Conservation (phyloP, 2,329 filamentous ascomycete species). For the Exophiala spinifera region DNA sequence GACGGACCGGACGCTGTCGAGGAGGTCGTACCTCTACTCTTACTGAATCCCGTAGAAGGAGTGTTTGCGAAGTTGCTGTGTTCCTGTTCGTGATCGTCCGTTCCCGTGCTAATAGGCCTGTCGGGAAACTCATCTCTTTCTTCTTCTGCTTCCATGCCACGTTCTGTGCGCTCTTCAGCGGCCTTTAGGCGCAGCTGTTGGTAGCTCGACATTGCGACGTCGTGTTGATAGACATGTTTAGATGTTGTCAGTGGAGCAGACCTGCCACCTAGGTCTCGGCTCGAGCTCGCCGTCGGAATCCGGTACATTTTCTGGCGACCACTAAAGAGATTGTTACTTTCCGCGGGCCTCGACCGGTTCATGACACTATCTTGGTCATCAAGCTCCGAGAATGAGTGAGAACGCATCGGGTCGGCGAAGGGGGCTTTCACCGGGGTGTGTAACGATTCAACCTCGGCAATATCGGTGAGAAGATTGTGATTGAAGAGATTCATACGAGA, state of each 20-base stretch:
- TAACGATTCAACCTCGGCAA: constrained; percentile 85
- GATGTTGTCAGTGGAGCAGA: constrained; percentile 42
- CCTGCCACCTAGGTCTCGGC: constrained; percentile 14
- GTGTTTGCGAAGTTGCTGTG: constrained; percentile 33
- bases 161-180: constrained; percentile 44
- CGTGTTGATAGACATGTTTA: constrained; percentile 77
- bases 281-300: constrained; percentile 54
- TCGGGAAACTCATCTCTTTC: constrained; percentile 38
- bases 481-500: constrained; percentile 75
- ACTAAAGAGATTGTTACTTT: constrained; percentile 91
- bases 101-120: constrained; percentile 36
- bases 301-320: constrained; percentile 95
- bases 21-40: constrained; percentile 76
- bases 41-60: constrained; percentile 62
- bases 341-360: constrained; percentile 73
- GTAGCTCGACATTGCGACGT: constrained; percentile 78
- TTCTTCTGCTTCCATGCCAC: constrained; percentile 13
- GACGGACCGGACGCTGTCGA: constrained; percentile 75
- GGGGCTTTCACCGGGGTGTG: constrained; percentile 59
- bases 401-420: constrained; percentile 56
- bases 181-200: constrained; percentile 64
- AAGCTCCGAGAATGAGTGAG: constrained; percentile 63
- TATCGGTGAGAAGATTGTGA: constrained; percentile 67
- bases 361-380: constrained; percentile 77
- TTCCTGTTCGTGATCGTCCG: constrained; percentile 24